Evolutionary conservation across 2,329 filamentous ascomycete genomes (phyloP), one percentile per base, ranked within the genome.

Genomic region (Alternaria arborescens): DNA sequence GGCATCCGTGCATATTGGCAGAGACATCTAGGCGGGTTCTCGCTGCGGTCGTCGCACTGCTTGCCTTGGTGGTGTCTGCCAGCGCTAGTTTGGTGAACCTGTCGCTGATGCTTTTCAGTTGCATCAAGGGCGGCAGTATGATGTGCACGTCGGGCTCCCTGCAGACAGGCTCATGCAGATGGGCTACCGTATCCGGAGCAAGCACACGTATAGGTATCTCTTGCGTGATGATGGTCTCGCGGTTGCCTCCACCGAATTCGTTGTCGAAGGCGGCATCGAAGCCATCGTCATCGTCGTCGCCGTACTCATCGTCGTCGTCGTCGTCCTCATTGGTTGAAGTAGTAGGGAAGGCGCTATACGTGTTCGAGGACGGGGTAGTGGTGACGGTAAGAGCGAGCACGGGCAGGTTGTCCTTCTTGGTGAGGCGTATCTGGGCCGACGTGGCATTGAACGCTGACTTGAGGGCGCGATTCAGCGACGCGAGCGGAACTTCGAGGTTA

Each of bases 191-290:
- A 53, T 91, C 88, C 2, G 92, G 89, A 59, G 92, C 89, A 10
- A 99, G 86, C 1, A 99, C 93, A 18, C 94, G 90, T 43, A 98
- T 91, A n/a, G 95, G 95, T 40, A 99, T 91, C 79, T 98, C 93
- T 75, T 99, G 95, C 0, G 93, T 97, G 72, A 99, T 91, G 70
- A 96, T 86, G 64, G 95, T 97, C 77, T 97, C 94, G 69, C 93
- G 89, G 72, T 94, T 92, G 43, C 84, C 68, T 75, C 86, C 67
- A 18, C 68, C 69, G 24, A 72, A 67, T 1, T 69, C 52, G 42
- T 70, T 63, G 60, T 74, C 65, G 57, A 74, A 68, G 6, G 68
- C 53, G 8, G 70, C 60, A 41, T 74, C 71, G 44, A 68, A 71
- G n/a, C 61, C 70, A 44, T 75, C 70, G 16, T 74, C 67, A 53